These are phyloP conservation scores for Aspergillus melleus DNA, from an alignment of 2,329 filamentous ascomycete species.

Conservation along the genomic window DNA sequence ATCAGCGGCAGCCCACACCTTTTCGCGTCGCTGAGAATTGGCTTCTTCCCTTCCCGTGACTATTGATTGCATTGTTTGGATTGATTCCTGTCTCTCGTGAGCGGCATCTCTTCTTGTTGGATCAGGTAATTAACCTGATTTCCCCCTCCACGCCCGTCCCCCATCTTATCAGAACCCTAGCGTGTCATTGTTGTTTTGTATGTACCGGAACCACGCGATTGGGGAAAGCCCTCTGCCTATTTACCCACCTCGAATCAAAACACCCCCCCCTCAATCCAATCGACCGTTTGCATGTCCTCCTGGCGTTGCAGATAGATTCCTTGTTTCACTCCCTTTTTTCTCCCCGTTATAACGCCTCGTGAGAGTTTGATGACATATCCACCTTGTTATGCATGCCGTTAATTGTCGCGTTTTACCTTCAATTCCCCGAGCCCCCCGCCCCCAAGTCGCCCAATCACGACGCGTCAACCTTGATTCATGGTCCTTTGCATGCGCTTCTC, in stretches of 20 bases:
- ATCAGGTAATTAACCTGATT: background rate
- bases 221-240: background rate
- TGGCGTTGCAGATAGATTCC: background rate
- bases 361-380: slow-evolving; percentile 7
- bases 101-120: background rate
- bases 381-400: slow-evolving; percentile 16
- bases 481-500: slow-evolving; percentile 10
- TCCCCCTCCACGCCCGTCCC: slow-evolving; percentile 1
- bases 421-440: slow-evolving; percentile 9
- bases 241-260: slow-evolving; percentile 5
- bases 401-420: slow-evolving; percentile 19
- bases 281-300: slow-evolving; percentile 1
- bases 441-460: slow-evolving; percentile 23
- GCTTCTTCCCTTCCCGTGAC: slow-evolving; percentile 2
- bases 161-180: background rate
- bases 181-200: background rate
- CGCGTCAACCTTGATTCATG: slow-evolving; percentile 24
- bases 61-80: background rate
- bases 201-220: background rate
- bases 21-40: slow-evolving; percentile 14
- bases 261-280: background rate
- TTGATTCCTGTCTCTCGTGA: background rate
- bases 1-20: slow-evolving; percentile 26
- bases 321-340: background rate
- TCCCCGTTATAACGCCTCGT: background rate